A percentile compares a stretch with the other conserved stretches of the same genome.
These are phyloP conservation scores for Zalaria sp. DNA, from an alignment of 2,329 filamentous ascomycete species.

Conservation along the genomic window DNA sequence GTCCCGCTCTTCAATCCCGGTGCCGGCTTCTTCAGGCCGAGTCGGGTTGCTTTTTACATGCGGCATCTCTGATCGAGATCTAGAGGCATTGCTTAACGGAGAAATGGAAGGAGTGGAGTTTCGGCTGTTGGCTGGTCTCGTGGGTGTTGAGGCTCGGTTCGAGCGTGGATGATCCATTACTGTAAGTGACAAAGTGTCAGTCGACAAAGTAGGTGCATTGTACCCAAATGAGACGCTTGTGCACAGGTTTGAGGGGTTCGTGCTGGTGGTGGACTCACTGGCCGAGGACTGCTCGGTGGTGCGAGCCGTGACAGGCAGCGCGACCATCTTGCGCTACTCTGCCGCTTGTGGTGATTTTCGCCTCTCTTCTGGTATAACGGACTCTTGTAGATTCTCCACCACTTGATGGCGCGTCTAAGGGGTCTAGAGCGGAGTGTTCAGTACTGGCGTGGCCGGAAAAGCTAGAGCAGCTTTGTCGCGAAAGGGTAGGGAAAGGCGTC, in stretches of 20 bases:
- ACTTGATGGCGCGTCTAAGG: too few species aligned
- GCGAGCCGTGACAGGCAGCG: constrained; percentile 13
- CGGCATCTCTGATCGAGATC: constrained; percentile 7
- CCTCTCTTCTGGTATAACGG: too few species aligned
- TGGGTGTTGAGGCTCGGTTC: constrained; percentile 3
- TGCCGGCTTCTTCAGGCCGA: constrained; percentile 2
- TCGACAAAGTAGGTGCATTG: not conserved
- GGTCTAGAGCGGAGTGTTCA: too few species aligned
- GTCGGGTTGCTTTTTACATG: constrained; percentile 6
- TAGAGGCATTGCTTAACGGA: constrained; percentile 17
- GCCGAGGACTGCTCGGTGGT: constrained; percentile 9
- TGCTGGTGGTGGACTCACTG: constrained; percentile 5
- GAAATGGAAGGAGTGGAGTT: constrained; percentile 17
- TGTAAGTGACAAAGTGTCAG: constrained; percentile 1
- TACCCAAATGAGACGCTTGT: not conserved
- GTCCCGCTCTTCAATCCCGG: constrained; percentile 3
- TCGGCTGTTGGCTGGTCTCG: constrained; percentile 2
- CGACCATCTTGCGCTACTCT: constrained; percentile 6
- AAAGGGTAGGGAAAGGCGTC: too few species aligned
- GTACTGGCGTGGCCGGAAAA: too few species aligned
- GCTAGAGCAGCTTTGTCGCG: too few species aligned
- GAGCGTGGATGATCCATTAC: not conserved
- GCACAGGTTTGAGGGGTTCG: not conserved
- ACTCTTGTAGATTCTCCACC: too few species aligned
- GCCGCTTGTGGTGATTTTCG: not conserved